Evolutionary conservation across 2,329 filamentous ascomycete genomes (phyloP).

Genomic region (Stagonosporopsis rhizophila): DNA sequence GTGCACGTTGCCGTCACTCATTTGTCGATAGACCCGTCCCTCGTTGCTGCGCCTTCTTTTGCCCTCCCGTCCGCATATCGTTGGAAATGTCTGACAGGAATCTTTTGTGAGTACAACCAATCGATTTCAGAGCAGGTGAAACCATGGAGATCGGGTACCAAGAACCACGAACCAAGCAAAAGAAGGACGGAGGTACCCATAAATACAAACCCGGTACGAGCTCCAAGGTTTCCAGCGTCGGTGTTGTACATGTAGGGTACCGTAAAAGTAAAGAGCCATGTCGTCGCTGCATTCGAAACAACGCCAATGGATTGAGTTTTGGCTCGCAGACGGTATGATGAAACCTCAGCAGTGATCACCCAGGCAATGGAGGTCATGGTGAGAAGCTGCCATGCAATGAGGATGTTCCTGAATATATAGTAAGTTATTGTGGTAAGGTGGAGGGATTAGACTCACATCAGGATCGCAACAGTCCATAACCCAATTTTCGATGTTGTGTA

Average conservation of each 20-base stretch:
- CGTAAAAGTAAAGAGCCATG: constrained; percentile 30
- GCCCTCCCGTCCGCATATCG: constrained; percentile 14
- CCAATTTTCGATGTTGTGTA: constrained; percentile 1
- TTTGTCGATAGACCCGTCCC: background rate
- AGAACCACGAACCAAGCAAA: constrained; percentile 8
- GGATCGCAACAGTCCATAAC: constrained; percentile 12
- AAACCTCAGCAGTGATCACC: constrained; percentile 13
- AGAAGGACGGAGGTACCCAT: constrained; percentile 12
- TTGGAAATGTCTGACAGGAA: constrained; percentile 11
- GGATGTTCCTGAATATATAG: constrained; percentile 14
- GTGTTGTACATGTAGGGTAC: constrained; percentile 54
- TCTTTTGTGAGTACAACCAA: constrained; percentile 14
- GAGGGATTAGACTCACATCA: constrained; percentile 5
- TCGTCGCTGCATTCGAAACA: constrained; percentile 5
- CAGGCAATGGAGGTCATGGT: constrained; percentile 14
- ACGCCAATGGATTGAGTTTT: constrained; percentile 14
- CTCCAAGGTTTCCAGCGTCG: constrained; percentile 49
- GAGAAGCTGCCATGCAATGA: constrained; percentile 16
- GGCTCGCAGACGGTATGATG: constrained; percentile 6
- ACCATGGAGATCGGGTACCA: constrained; percentile 12
- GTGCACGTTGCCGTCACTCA: background rate
- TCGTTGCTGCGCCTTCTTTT: constrained; percentile 11
- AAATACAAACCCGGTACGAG: constrained; percentile 54
- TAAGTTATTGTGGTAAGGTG: no score
- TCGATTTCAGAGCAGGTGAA: constrained; percentile 13